Evolutionary conservation across 1,284 basidiomycete genomes (phyloP).

Genomic region (Ceratobasidium papillatum): DNA sequence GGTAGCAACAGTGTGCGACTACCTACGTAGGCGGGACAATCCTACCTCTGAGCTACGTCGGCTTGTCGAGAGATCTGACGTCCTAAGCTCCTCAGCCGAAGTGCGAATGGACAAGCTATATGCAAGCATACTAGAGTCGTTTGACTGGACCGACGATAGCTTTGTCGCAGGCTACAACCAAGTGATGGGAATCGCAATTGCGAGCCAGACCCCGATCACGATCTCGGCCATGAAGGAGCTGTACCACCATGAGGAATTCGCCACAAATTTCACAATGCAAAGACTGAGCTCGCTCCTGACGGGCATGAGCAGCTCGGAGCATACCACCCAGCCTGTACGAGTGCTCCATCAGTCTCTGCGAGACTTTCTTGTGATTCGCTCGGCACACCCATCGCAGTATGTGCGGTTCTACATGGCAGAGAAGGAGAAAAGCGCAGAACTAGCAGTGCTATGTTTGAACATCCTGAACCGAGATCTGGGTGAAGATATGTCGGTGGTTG

Average conservation of each 20-base stretch:
- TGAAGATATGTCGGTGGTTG: neutral
- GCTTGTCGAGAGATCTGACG: constrained; percentile 20
- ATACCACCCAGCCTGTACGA: neutral
- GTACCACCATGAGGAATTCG: neutral
- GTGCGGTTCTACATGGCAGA: neutral
- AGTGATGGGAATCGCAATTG: constrained; percentile 6
- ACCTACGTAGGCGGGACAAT: constrained; percentile 38
- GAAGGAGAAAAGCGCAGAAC: neutral
- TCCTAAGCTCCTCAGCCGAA: constrained; percentile 27
- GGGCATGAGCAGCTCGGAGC: neutral
- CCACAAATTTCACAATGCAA: neutral
- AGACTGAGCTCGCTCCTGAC: constrained; percentile 20
- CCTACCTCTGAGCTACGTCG: constrained; percentile 44
- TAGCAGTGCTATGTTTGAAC: neutral
- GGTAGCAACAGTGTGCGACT: constrained; percentile 46
- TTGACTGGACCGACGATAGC: constrained; percentile 10
- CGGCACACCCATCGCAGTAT: neutral
- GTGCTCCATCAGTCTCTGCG: neutral
- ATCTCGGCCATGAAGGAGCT: neutral
- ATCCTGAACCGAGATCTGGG: neutral
- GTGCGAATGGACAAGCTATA: constrained; percentile 47
- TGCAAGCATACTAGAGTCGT: constrained; percentile 5
- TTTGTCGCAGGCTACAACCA: constrained; percentile 13
- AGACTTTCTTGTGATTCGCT: neutral
- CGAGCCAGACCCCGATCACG: constrained; percentile 24